These are phyloP conservation scores for Taiozyma sp. DNA, from an alignment of 1,139 yeast species.

Conservation along the genomic window DNA sequence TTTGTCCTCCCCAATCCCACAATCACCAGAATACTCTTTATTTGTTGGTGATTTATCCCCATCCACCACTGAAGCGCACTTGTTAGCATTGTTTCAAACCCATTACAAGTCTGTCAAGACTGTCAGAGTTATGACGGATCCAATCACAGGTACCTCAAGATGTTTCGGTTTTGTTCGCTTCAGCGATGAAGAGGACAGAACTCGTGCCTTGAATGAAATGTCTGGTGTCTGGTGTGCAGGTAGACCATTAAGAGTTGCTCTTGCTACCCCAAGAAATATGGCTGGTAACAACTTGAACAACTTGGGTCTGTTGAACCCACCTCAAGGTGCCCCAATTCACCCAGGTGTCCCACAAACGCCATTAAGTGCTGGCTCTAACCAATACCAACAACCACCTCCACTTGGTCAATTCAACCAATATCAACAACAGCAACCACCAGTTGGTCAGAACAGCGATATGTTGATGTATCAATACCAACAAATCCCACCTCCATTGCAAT, in stretches of 20 bases:
- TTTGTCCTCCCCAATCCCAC: constrained; percentile 44
- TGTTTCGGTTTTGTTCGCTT: constrained; percentile 77
- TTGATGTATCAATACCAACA: constrained; percentile 16
- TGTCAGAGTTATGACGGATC: constrained; percentile 74
- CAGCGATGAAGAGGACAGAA: constrained; percentile 56
- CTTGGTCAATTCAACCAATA: constrained; percentile 8
- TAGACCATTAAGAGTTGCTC: constrained; percentile 65
- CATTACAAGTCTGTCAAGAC: constrained; percentile 58
- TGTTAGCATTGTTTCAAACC: constrained; percentile 60
- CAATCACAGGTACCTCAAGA: constrained; percentile 61
- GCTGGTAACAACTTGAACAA: constrained; percentile 5
- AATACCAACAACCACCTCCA: constrained; percentile 7
- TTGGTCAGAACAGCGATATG: constrained; percentile 5
- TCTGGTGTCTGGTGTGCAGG: constrained; percentile 74
- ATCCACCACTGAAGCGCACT: constrained; percentile 63
- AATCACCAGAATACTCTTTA: constrained; percentile 51
- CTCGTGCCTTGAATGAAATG: constrained; percentile 62
- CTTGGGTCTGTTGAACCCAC: constrained; percentile 2
- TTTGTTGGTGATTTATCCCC: constrained; percentile 81
- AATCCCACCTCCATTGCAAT: constrained; percentile 16
- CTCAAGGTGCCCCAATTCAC: constrained; percentile 2
- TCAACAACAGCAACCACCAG: constrained; percentile 19
- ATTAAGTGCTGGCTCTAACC: constrained; percentile 3
- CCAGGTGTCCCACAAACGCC: constrained; percentile 2
- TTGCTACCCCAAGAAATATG: constrained; percentile 51